Conservation (phyloP, 768 basidiomycete species). For the Hygrocybe coccinea region DNA sequence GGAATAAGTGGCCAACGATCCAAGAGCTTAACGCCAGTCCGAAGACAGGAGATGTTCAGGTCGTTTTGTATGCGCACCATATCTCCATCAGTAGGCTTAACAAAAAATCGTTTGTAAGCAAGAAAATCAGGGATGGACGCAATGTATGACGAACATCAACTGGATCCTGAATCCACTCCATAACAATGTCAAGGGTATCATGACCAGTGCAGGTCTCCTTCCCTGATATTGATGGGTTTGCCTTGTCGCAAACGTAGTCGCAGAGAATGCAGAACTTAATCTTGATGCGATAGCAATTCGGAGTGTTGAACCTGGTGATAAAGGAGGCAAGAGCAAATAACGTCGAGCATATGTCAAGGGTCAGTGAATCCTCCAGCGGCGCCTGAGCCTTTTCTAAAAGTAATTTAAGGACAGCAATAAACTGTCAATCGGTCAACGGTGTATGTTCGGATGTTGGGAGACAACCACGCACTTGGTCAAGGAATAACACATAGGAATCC, state of each 20-base stretch:
- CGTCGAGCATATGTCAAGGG: slow-evolving; percentile 58
- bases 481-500: slow-evolving; percentile 47
- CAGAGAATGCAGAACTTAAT: slow-evolving; percentile 71
- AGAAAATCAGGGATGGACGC: neutral
- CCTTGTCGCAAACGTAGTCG: slow-evolving; percentile 60
- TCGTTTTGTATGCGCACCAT: slow-evolving; percentile 47
- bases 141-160: slow-evolving; percentile 37
- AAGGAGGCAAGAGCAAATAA: slow-evolving; percentile 58
- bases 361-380: slow-evolving; percentile 54
- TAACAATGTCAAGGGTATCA: slow-evolving; percentile 66
- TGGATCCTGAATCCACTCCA: slow-evolving; percentile 70
- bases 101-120: neutral
- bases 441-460: neutral
- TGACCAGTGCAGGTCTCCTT: slow-evolving; percentile 67
- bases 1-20: slow-evolving; percentile 68
- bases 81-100: slow-evolving; percentile 36
- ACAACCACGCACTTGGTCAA: slow-evolving; percentile 59
- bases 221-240: slow-evolving; percentile 56
- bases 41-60: slow-evolving; percentile 67
- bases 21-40: slow-evolving; percentile 68
- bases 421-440: slow-evolving; percentile 37
- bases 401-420: slow-evolving; percentile 69
- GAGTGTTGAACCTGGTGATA: slow-evolving; percentile 56
- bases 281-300: slow-evolving; percentile 57
- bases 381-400: slow-evolving; percentile 68